These are phyloP conservation scores for Ogataea neopini DNA, from an alignment of 805 yeast species.

Conservation along the genomic window DNA sequence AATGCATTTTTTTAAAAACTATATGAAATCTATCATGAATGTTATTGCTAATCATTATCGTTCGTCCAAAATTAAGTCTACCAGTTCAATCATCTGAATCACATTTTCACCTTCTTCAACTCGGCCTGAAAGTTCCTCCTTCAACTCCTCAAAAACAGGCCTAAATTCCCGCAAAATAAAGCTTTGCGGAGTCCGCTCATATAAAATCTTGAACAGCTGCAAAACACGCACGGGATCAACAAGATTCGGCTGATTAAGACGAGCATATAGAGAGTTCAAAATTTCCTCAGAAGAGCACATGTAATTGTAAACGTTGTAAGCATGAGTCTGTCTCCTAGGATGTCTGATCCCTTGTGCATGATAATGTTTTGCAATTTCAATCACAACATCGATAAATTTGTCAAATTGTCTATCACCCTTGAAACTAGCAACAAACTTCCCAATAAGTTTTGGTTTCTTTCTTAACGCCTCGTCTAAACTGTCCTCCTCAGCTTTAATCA, in stretches of 20 bases:
- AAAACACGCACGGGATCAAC: slow-evolving; percentile 17
- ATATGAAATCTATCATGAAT: slow-evolving; percentile 6
- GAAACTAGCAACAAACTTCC: slow-evolving; percentile 16
- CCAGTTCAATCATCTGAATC: slow-evolving; percentile 2
- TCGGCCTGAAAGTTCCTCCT: slow-evolving; percentile 6
- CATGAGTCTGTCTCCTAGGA: slow-evolving; percentile 11
- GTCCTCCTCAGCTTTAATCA: slow-evolving; percentile 14
- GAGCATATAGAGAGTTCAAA: slow-evolving; percentile 15
- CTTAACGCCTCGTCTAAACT: slow-evolving; percentile 18
- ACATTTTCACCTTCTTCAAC: not conserved
- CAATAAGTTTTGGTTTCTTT: slow-evolving; percentile 15
- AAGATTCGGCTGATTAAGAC: slow-evolving; percentile 14
- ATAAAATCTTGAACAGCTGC: slow-evolving; percentile 13
- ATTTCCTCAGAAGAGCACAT: slow-evolving; percentile 22
- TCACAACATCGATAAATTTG: slow-evolving; percentile 13
- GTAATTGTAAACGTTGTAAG: slow-evolving; percentile 17
- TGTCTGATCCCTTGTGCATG: slow-evolving; percentile 4
- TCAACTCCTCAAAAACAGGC: slow-evolving; percentile 19
- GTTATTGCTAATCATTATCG: not conserved
- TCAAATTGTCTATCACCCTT: slow-evolving; percentile 15
- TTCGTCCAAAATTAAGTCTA: slow-evolving; percentile 3
- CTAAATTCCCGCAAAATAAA: slow-evolving; percentile 15
- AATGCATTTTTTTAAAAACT: slow-evolving; percentile 8
- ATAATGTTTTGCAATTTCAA: slow-evolving; percentile 11
- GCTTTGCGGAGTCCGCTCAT: slow-evolving; percentile 17